A percentile compares a stretch with the other conserved stretches of the same genome.
Conservation (phyloP, 495 filamentous ascomycete species). For the Xylaria nigripes region DNA sequence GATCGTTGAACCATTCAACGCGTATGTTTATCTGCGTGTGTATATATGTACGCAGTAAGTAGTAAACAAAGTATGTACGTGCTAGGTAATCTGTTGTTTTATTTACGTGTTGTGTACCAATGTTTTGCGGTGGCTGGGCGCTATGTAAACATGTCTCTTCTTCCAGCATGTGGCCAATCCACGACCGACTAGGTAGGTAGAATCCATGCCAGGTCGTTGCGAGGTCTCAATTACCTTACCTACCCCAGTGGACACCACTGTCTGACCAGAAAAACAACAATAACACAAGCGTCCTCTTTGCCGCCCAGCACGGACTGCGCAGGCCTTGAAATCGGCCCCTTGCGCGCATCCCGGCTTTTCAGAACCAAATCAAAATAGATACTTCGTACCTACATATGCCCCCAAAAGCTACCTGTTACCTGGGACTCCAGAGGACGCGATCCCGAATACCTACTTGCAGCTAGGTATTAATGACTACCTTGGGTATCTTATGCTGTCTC, state of each 20-base stretch:
- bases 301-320: neutral
- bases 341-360: constrained; percentile 8
- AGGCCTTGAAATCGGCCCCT: constrained; percentile 2
- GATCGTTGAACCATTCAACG: neutral
- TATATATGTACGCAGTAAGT: no score
- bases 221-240: constrained; percentile 3
- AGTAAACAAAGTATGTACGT: neutral
- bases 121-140: constrained; percentile 1
- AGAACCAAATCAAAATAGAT: constrained; percentile 5
- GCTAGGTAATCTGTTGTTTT: neutral
- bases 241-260: constrained; percentile 2
- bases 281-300: neutral
- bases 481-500: no score
- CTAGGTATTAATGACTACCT: no score
- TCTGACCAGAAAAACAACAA: constrained; percentile 10
- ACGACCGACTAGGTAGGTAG: constrained; percentile 1
- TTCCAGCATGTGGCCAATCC: constrained; percentile 2
- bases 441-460: no score
- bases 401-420: neutral
- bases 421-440: no score
- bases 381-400: neutral
- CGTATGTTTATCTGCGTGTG: neutral
- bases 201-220: neutral
- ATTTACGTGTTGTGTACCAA: neutral
- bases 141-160: constrained; percentile 3